phyloP scores from a whole-genome alignment of 495 filamentous ascomycete genomes.

The Daldinia caldariorum region DNA sequence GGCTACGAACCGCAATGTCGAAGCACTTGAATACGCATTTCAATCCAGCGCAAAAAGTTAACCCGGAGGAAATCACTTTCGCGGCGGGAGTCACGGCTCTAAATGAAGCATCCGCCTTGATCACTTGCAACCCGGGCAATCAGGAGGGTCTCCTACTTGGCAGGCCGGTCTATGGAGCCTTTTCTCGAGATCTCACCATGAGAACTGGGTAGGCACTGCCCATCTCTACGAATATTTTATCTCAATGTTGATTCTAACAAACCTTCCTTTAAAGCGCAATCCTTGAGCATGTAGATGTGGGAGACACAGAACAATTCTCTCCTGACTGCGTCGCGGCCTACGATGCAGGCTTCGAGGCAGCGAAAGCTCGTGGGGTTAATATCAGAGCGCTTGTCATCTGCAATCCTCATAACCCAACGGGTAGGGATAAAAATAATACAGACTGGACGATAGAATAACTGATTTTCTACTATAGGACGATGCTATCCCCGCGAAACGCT shows the following conservation, averaged over 20 bases:
- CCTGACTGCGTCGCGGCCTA: conserved; percentile 39
- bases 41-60: conserved; percentile 51
- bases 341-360: conserved; percentile 39
- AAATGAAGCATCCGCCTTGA: conserved; percentile 57
- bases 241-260: conserved; percentile 8
- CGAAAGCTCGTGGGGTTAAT: conserved; percentile 40
- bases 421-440: conserved; percentile 38
- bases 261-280: conserved; percentile 42
- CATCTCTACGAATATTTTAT: background rate
- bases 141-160: conserved; percentile 63
- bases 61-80: conserved; percentile 54
- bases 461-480: conserved; percentile 32
- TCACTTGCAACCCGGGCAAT: conserved; percentile 53
- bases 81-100: conserved; percentile 61
- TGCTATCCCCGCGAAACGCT: conserved; percentile 65
- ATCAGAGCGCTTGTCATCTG: conserved; percentile 65
- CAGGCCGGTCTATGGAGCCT: conserved; percentile 61
- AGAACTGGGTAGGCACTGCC: conserved; percentile 40
- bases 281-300: conserved; percentile 57
- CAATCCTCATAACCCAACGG: conserved; percentile 71
- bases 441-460: conserved; percentile 1
- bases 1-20: conserved; percentile 56
- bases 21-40: conserved; percentile 58
- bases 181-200: conserved; percentile 47
- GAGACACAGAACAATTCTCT: conserved; percentile 57